Evolutionary conservation across 225 moss, liverwort and hornwort species (phyloP).

Genomic region (Bryum argenteum): DNA sequence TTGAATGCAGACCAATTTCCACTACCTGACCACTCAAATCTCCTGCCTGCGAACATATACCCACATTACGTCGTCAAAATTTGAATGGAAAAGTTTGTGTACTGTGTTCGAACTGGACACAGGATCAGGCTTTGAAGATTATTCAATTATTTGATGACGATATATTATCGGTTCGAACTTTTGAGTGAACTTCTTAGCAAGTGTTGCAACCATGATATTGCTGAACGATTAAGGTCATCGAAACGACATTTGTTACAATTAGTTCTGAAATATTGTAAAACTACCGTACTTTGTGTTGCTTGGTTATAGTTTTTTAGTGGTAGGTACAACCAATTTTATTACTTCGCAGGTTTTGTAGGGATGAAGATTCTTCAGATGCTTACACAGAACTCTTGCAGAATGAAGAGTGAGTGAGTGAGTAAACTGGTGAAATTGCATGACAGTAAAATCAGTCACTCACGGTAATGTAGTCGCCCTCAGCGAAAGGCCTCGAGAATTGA

Average conservation of each 20-base stretch:
- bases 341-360: no score
- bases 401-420: neutral
- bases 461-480: constrained; percentile 71
- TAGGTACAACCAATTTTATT: neutral
- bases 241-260: neutral
- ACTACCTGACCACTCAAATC: constrained; percentile 68
- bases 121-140: no score
- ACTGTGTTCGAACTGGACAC: neutral
- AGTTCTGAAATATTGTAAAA: neutral
- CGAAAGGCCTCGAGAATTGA: constrained; percentile 73
- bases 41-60: constrained; percentile 59
- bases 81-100: neutral
- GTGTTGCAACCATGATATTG: no score
- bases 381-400: neutral
- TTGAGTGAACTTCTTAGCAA: no score
- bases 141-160: no score
- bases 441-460: constrained; percentile 34
- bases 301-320: no score
- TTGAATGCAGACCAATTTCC: constrained; percentile 85
- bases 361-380: neutral
- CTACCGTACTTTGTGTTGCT: neutral
- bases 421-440: neutral
- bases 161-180: no score
- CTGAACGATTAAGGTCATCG: no score
- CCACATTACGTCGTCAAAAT: neutral